phyloP scores from a whole-genome alignment of 2,329 filamentous ascomycete genomes.

The Kalmusia sp. region DNA sequence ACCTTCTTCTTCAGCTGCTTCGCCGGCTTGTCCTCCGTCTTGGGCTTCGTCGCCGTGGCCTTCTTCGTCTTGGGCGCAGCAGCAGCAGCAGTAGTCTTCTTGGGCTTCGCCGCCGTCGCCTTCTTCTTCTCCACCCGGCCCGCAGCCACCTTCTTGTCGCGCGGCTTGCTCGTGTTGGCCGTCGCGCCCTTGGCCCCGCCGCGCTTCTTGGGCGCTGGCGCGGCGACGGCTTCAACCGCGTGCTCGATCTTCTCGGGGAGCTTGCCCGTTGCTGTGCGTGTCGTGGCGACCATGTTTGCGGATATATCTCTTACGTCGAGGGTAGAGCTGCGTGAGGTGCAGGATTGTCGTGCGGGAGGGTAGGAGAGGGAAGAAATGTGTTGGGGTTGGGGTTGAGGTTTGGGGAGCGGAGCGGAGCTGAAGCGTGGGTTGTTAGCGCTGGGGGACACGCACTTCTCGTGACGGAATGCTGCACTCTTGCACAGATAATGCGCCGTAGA shows the following conservation, averaged over 20 bases:
- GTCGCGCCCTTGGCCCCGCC: too few relatives aligned
- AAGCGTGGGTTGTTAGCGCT: slow-evolving; percentile 5
- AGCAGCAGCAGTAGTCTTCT: slow-evolving; percentile 10
- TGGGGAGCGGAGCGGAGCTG: slow-evolving; percentile 4
- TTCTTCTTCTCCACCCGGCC: slow-evolving; percentile 37
- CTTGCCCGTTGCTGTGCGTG: slow-evolving; percentile 58
- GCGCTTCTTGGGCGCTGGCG: slow-evolving; percentile 48
- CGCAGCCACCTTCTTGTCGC: slow-evolving; percentile 46
- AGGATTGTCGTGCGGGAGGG: neutral
- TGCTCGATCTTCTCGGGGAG: slow-evolving; percentile 9
- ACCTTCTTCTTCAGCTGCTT: slow-evolving; percentile 37
- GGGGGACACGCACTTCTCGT: neutral
- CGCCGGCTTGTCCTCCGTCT: slow-evolving; percentile 32
- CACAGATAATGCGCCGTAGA: neutral
- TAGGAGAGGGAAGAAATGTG: neutral
- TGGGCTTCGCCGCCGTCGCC: slow-evolving; percentile 15
- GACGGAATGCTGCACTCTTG: neutral
- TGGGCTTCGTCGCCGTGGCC: slow-evolving; percentile 32
- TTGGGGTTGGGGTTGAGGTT: neutral
- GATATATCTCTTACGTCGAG: neutral
- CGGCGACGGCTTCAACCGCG: slow-evolving; percentile 52
- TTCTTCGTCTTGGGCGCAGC: slow-evolving; percentile 25
- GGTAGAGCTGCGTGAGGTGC: slow-evolving; percentile 1
- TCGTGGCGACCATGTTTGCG: slow-evolving; percentile 32
- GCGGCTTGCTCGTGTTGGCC: slow-evolving; percentile 44